Evolutionary conservation across 192 early-diverging fungal species (phyloP).

Genomic region (Linnemannia exigua): DNA sequence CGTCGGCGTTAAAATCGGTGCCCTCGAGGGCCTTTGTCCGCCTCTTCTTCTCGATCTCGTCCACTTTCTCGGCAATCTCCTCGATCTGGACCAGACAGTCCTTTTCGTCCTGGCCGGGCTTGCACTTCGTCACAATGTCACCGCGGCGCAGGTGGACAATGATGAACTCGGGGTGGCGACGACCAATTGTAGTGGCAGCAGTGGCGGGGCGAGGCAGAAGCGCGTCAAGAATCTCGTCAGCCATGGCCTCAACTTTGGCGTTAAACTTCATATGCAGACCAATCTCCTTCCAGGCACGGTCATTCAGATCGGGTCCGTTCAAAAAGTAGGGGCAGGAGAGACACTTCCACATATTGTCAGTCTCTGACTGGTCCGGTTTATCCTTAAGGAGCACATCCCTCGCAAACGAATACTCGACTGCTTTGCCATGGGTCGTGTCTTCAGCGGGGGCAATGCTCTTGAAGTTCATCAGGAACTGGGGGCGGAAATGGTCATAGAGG

Average conservation of each 20-base stretch:
- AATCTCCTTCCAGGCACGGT: conserved; percentile 39
- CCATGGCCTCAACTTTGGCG: conserved; percentile 39
- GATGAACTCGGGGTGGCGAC: conserved; percentile 51
- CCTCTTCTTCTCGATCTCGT: conserved; percentile 43
- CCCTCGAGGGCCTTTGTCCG: conserved; percentile 21
- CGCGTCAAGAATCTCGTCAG: conserved; percentile 33
- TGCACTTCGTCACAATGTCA: conserved; percentile 54
- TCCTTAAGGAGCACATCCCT: conserved; percentile 43
- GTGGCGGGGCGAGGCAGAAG: background rate
- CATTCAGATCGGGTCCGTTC: background rate
- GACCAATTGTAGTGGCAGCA: background rate
- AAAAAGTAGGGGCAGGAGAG: conserved; percentile 49
- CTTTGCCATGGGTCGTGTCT: conserved; percentile 18
- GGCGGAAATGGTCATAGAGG: conserved; percentile 49
- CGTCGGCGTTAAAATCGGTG: background rate
- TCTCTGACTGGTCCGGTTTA: background rate
- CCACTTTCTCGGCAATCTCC: conserved; percentile 50
- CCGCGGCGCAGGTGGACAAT: conserved; percentile 50
- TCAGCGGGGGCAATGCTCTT: conserved; percentile 4
- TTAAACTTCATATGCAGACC: conserved; percentile 40
- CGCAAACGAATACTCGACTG: conserved; percentile 15
- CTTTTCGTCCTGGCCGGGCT: conserved; percentile 25
- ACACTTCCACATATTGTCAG: conserved; percentile 41
- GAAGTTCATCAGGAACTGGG: conserved; percentile 50
- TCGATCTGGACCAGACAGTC: conserved; percentile 54